Evolutionary conservation across 139 green algal genomes (phyloP), one percentile per base, ranked within the genome.

Genomic region (Chlorella sp.): DNA sequence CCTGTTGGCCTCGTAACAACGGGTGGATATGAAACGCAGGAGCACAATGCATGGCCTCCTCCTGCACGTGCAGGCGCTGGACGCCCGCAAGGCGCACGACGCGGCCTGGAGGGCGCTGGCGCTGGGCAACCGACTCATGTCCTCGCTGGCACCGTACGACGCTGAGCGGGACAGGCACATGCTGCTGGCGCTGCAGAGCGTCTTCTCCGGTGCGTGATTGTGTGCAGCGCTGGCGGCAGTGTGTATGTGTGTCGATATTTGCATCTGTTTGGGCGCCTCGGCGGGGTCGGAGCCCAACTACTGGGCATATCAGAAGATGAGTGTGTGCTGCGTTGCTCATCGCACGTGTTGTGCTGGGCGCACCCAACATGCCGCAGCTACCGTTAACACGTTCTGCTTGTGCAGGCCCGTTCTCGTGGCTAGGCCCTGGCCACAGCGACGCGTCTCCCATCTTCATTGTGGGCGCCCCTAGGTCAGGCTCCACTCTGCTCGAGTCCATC

Each of bases 381-480:
- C 10, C 42, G 10, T 10, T 55, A 17, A 10, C 42, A 17, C 42
- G 10, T 10, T 17, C 42, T 55, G 42, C 42, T 55, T 10, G 10
- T 55, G 42, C 42, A 55, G 42, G 42, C 42, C 42, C 42, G 42
- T 55, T 55, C 42, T 17, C 42, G 10, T 17, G 17, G 42, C 42
- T 55, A 17, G 42, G 42, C 17, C 42, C 42, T 24, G 42, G 42
- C 42, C 42, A 55, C 42, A 3, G 24, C 22, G 80, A 85, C 34
- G 24, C 31, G 23, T 72, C 61, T 10, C 31, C 82, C 36, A 68
- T 93, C 6, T 94, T 94, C 68, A 80, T 94, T 32, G 84, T 93
- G 49, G 90, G 90, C 10, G 73, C 91, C 80, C 86, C 90, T 0
- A 70, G 90, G 24, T 91, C 84, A 24, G 90, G 90, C 35, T 91